Evolutionary conservation across 2,329 filamentous ascomycete species (phyloP), one percentile per base, ranked within the genome.

Genomic region (Trichoderma lentiforme): DNA sequence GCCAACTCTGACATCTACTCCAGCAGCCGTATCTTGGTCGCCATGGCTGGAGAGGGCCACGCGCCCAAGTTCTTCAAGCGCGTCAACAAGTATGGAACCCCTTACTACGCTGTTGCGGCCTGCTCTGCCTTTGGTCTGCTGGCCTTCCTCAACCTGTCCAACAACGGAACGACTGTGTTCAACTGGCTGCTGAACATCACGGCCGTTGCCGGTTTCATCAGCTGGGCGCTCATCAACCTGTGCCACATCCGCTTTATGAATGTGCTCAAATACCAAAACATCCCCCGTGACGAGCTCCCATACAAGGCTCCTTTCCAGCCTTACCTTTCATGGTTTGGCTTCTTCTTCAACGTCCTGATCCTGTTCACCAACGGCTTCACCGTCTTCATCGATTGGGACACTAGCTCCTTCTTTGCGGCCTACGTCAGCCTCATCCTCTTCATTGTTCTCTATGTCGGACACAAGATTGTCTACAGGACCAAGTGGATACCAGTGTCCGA

Each of bases 1-100:
- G 93, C 91, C 73, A 93, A 92, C 82, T 92, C 91, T 15, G 93
- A 93, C 81, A 86, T 94, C 72, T 93, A 93, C 82, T 92, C 91
- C 56, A 90, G 89, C 72, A 91, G 88, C 71, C 89, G 91, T 28
- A 90, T 92, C 53, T 84, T 93, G 43, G 85, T 93, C 74, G 89
- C 88, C 11, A 84, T 93, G 14, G 90, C 91, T 39, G 83, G 89
- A 56, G 89, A 91, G 70, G 86, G 88, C 56, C 88, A 90, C 72
- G 91, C 90, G 0, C 91, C 91, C 1, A 79, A 78, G 11, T 82
- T 91, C 76, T 84, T 93, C 77, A 86, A 84, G 73, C 81, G 82
- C 61, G 92, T 89, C 73, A 91, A 90, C 80, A 81, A 82, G 34
- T 82, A 83, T 72, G 91, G 91, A 32, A 90, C 91, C 1, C 91